Evolutionary conservation across 2,329 filamentous ascomycete species (phyloP).

Genomic region (Salinomyces thailandicus): DNA sequence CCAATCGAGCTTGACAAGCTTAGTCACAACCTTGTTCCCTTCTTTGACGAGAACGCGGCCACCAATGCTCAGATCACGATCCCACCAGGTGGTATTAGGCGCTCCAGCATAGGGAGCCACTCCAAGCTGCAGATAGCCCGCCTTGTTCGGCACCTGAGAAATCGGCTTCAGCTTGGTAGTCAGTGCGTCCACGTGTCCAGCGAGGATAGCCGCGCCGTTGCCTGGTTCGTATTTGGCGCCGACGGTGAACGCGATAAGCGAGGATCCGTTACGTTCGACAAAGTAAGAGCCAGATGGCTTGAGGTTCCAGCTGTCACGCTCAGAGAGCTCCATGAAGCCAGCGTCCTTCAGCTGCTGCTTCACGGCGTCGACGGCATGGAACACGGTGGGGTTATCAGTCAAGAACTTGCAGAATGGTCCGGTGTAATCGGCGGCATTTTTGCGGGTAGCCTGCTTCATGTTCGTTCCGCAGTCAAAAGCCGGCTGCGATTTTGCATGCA

Average conservation of each 20-base stretch:
- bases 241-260: slow-evolving; percentile 74
- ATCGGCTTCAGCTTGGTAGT: slow-evolving; percentile 88
- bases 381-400: slow-evolving; percentile 82
- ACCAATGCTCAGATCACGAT: slow-evolving; percentile 82
- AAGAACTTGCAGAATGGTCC: slow-evolving; percentile 63
- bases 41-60: slow-evolving; percentile 80
- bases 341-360: slow-evolving; percentile 57
- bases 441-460: slow-evolving; percentile 14
- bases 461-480: too few relatives aligned
- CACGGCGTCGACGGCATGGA: slow-evolving; percentile 77
- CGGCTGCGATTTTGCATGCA: background rate
- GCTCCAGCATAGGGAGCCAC: slow-evolving; percentile 88
- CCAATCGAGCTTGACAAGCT: slow-evolving; percentile 86
- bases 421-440: slow-evolving; percentile 21
- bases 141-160: slow-evolving; percentile 69
- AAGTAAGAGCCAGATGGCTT: slow-evolving; percentile 81
- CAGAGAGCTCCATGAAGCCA: slow-evolving; percentile 69
- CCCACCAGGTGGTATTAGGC: slow-evolving; percentile 90
- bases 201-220: slow-evolving; percentile 79
- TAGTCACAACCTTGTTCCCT: slow-evolving; percentile 64
- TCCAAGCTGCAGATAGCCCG: slow-evolving; percentile 79
- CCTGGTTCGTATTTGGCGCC: slow-evolving; percentile 72
- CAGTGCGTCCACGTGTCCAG: slow-evolving; percentile 84
- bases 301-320: slow-evolving; percentile 74
- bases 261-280: slow-evolving; percentile 72